Evolutionary conservation across 139 green algal species (phyloP), one percentile per base, ranked within the genome.

Genomic region (Chloropicon primus): DNA sequence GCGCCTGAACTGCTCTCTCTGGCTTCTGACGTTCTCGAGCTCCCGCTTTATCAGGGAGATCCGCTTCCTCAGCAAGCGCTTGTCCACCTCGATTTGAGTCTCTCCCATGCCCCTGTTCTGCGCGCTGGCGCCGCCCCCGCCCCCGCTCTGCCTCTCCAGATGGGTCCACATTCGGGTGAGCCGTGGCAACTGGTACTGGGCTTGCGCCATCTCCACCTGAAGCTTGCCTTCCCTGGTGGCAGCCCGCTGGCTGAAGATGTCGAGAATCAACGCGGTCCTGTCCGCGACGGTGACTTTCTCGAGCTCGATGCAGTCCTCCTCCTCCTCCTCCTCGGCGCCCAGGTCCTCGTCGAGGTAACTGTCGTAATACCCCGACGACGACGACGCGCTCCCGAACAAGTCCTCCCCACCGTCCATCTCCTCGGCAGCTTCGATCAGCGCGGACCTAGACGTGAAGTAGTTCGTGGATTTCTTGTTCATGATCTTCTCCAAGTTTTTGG

Each of bases 11-110:
- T 87, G 77, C 75, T 79, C 77, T 2, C 93, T 84, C 76, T 96
- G 91, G 2, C 77, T 80, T 22, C 82, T 54, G 26, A 86, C 80
- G 25, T 54, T 2, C 25, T 97, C 91, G 2, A 97, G 77, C 74
- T 92, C 85, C 24, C 76, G 80, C 22, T 83, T 76, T 78, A 96
- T 81, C 25, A 53, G 24, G 0, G 84, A 84, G 76, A 86, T 80
- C 25, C n/a, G 5, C 17, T 74, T 28, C 71, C 24, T 3, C 17
- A 89, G 72, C 74, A 99, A 80, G 1, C 94, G 92, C 85, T 93
- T 95, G 84, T 99, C 95, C 21, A 98, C 90, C 84, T 98, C 95
- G 53, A 96, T 96, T 87, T 99, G 95, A 88, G 97, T 98, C 87
- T 99, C 95, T 76, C 95, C 95, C 91, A 97, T 94, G 82, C 84